Base-by-base conservation (phyloP, 306 rosid genomes). In the Trichosanthes cucumerina region DNA sequence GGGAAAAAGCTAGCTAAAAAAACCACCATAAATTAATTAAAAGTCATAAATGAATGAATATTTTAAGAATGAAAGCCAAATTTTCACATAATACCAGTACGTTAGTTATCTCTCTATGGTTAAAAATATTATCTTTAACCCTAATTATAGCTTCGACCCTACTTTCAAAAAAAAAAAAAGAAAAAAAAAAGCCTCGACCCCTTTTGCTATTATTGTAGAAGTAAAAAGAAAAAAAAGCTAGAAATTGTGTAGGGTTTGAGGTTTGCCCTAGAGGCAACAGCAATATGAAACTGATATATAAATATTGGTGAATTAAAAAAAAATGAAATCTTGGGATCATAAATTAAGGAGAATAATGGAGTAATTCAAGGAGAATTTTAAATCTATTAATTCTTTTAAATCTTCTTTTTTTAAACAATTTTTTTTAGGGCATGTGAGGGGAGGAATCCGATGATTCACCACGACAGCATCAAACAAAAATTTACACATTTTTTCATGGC, bases 361-460 rank as follows among this genome's bases (percentile, higher is more conserved):
- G 41, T 52, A 59, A 66, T 80, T 83, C 76, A 62, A 75, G 77
- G 79, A 84, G 75, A 77, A 41, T 71, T 41, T n/a, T 4, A n/a
- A 12, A 21, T 0, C 1, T 21, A 41, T 41, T 41, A 43, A 11
- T 41, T 69, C 0, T 69, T 10, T 39, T 57, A 47, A 12, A 47
- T 11, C 2, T n/a, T n/a, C n/a, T n/a, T n/a, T n/a, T n/a, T n/a
- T n/a, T n/a, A n/a, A n/a, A n/a, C n/a, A n/a, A n/a, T n/a, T n/a
- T 12, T 5, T 9, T 82, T 68, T 70, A 80, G 73, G 41, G 85
- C 88, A 79, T 81, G 84, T 79, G 86, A 87, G 28, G 77, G 26
- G 75, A 80, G 88, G 97, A 87, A 90, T 89, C 91, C 93, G 69
- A 92, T 83, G 93, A 77, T n/a, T 70, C 56, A 86, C 78, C 83